Percentiles rank a stretch among this genome's conserved stretches.
These are phyloP conservation scores for Alternaria metachromatica DNA, from an alignment of 2,329 filamentous ascomycete species.

Conservation along the genomic window DNA sequence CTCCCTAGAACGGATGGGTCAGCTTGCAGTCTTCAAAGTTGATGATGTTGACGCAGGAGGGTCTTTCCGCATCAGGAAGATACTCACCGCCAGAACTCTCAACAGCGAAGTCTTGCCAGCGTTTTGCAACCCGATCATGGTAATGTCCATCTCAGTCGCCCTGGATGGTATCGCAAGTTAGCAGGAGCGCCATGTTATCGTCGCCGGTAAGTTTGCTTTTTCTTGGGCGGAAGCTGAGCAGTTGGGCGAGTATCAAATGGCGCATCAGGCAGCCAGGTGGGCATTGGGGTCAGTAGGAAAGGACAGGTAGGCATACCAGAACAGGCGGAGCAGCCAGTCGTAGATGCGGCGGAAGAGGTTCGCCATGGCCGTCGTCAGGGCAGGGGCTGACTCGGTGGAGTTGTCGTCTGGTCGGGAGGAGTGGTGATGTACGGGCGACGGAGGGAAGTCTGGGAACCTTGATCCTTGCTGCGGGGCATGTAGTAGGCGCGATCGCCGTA, in stretches of 20 bases:
- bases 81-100: slow-evolving; percentile 89
- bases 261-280: slow-evolving; percentile 34
- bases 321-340: slow-evolving; percentile 96
- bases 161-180: slow-evolving; percentile 56
- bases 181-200: slow-evolving; percentile 22
- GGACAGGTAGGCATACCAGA: slow-evolving; percentile 73
- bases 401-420: slow-evolving; percentile 29
- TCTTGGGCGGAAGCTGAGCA: slow-evolving; percentile 21
- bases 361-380: slow-evolving; percentile 67
- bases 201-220: slow-evolving; percentile 27
- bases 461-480: slow-evolving; percentile 47
- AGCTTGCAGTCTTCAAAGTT: slow-evolving; percentile 29
- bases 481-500: slow-evolving; percentile 39
- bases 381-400: slow-evolving; percentile 45
- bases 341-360: slow-evolving; percentile 93
- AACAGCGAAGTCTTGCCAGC: slow-evolving; percentile 96
- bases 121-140: slow-evolving; percentile 98
- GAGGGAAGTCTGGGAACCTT: slow-evolving; percentile 41
- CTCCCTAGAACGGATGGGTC: slow-evolving; percentile 69
- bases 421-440: slow-evolving; percentile 38
- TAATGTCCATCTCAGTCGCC: slow-evolving; percentile 99
- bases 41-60: slow-evolving; percentile 32
- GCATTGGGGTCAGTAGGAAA: slow-evolving; percentile 15
- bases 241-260: slow-evolving; percentile 32
- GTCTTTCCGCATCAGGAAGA: slow-evolving; percentile 42